Evolutionary conservation across 2,329 filamentous ascomycete species (phyloP).

Genomic region (Nigrospora osmanthi): DNA sequence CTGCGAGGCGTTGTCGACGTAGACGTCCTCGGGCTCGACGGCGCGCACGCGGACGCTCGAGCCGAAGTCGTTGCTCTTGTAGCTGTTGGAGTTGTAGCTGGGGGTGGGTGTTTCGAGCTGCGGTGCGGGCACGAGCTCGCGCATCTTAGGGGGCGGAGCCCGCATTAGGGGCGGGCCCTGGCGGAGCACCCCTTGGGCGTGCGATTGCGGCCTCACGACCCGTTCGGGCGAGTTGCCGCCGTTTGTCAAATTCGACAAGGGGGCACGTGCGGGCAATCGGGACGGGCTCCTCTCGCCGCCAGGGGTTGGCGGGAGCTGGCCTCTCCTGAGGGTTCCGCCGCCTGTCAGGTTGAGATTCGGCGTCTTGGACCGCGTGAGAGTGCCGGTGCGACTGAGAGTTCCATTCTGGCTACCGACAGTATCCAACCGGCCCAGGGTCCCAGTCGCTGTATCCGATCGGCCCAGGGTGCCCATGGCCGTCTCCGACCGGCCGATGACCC

Average conservation of each 20-base stretch:
- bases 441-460: too few species aligned
- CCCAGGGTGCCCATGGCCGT: too few species aligned
- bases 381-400: slow-evolving; percentile 14
- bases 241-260: slow-evolving; percentile 60
- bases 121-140: slow-evolving; percentile 56
- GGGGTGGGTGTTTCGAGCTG: slow-evolving; percentile 43
- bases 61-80: slow-evolving; percentile 37
- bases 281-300: slow-evolving; percentile 46
- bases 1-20: slow-evolving; percentile 56
- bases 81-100: slow-evolving; percentile 40
- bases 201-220: slow-evolving; percentile 32
- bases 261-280: slow-evolving; percentile 62
- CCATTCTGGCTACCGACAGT: not conserved
- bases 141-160: slow-evolving; percentile 86
- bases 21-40: slow-evolving; percentile 74
- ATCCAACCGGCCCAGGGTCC: too few species aligned
- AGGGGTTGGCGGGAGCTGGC: slow-evolving; percentile 13
- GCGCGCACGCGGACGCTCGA: slow-evolving; percentile 45
- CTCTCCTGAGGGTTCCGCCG: slow-evolving; percentile 22
- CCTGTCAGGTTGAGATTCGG: slow-evolving; percentile 34
- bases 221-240: slow-evolving; percentile 80
- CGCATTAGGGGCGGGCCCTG: slow-evolving; percentile 47
- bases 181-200: slow-evolving; percentile 37
- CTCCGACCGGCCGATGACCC: too few species aligned
- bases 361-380: slow-evolving; percentile 42